These are phyloP conservation scores for Funneliformis mosseae DNA, from an alignment of 192 early-diverging fungal species.

Conservation along the genomic window DNA sequence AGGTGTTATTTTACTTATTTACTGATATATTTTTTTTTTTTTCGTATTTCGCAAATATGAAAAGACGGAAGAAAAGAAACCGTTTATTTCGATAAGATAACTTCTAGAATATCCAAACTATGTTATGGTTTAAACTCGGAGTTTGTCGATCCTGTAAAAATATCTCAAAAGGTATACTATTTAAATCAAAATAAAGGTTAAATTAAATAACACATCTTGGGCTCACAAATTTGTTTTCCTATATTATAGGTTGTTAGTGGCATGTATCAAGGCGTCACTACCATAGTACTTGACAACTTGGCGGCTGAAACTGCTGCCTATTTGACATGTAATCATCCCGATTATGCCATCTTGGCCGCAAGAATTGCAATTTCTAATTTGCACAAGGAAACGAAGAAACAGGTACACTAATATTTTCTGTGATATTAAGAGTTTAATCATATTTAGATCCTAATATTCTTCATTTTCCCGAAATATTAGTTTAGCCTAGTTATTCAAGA, in stretches of 20 bases:
- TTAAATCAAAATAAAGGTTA: background rate
- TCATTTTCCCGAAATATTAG: slow-evolving; percentile 19
- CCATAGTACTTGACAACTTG: slow-evolving; percentile 85
- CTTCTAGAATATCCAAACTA: slow-evolving; percentile 92
- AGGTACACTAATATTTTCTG: no score
- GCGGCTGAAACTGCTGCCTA: slow-evolving; percentile 92
- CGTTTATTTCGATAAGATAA: slow-evolving; percentile 53
- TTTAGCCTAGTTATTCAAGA: slow-evolving; percentile 87
- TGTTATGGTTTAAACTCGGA: slow-evolving; percentile 95
- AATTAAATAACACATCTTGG: background rate
- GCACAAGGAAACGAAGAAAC: slow-evolving; percentile 83
- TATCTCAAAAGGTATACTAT: slow-evolving; percentile 88
- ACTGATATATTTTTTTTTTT: no score
- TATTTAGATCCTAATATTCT: no score
- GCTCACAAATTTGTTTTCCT: no score
- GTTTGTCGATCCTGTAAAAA: slow-evolving; percentile 92
- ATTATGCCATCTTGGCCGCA: slow-evolving; percentile 98
- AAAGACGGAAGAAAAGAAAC: no score
- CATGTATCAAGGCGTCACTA: slow-evolving; percentile 86
- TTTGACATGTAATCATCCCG: slow-evolving; percentile 93
- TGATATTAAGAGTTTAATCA: no score
- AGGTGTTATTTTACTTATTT: no score
- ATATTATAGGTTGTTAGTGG: slow-evolving; percentile 71
- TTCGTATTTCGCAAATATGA: no score
- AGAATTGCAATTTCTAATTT: slow-evolving; percentile 97